Percentiles rank a stretch among this genome's conserved stretches.
Conservation (phyloP, 371 early-diverging fungal species). For the Lichtheimia corymbifera region DNA sequence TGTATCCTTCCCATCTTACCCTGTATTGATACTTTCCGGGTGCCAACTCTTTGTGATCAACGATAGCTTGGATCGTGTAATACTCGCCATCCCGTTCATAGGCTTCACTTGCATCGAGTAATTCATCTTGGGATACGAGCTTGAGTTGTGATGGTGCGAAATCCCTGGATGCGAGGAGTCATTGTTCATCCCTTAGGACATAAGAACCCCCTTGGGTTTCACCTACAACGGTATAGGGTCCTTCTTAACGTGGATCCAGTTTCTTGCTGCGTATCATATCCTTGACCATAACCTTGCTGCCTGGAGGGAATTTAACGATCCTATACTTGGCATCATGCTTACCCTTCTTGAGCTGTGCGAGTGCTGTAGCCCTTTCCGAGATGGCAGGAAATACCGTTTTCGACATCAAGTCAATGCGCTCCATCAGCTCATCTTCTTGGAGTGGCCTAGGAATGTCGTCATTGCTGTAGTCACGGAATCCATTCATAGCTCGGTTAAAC, state of each 20-base stretch:
- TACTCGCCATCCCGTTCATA: slow-evolving; percentile 7
- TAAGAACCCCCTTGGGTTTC: slow-evolving; percentile 17
- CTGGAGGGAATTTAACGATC: slow-evolving; percentile 12
- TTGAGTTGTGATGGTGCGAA: slow-evolving; percentile 21
- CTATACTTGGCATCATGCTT: background rate
- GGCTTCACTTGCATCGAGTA: background rate
- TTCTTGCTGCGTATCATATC: no score
- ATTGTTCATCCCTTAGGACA: slow-evolving; percentile 12
- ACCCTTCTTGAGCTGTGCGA: background rate
- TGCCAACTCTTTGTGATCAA: background rate
- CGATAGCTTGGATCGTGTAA: slow-evolving; percentile 3
- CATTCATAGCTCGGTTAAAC: slow-evolving; percentile 21
- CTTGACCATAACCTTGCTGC: slow-evolving; percentile 8
- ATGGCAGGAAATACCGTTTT: slow-evolving; percentile 25
- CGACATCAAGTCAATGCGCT: slow-evolving; percentile 9
- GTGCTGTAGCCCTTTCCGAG: slow-evolving; percentile 7
- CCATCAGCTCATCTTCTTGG: background rate
- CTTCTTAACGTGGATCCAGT: slow-evolving; percentile 10
- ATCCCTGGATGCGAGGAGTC: slow-evolving; percentile 8
- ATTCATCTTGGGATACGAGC: slow-evolving; percentile 18
- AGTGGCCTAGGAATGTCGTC: no score
- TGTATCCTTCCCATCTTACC: slow-evolving; percentile 9
- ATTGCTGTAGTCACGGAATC: background rate
- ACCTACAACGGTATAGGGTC: slow-evolving; percentile 10
- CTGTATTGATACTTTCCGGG: slow-evolving; percentile 3